phyloP scores from a whole-genome alignment of 768 basidiomycete species.

The Mycena alexandri region DNA sequence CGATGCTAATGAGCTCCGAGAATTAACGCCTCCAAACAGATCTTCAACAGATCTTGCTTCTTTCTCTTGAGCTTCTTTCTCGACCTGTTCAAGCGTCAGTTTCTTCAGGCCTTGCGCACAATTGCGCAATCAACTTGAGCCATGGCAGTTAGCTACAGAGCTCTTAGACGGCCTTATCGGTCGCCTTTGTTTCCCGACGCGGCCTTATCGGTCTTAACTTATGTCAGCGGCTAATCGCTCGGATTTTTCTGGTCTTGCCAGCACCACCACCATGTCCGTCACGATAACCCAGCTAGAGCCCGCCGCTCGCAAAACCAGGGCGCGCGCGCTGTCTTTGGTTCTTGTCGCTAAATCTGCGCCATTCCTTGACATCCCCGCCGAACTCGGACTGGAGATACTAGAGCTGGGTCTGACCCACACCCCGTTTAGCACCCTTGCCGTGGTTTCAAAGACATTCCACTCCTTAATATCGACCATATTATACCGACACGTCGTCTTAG shows the following conservation, averaged over 20 bases:
- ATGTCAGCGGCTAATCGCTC: slow-evolving; percentile 6
- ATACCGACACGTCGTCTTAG: slow-evolving; percentile 55
- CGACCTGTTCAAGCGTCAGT: too few species aligned
- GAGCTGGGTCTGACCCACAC: slow-evolving; percentile 48
- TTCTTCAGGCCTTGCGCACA: too few species aligned
- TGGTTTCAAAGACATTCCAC: slow-evolving; percentile 47
- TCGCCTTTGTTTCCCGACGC: neutral
- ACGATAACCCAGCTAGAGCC: slow-evolving; percentile 4
- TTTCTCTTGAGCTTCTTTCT: too few species aligned
- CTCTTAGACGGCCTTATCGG: slow-evolving; percentile 5
- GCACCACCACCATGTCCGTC: slow-evolving; percentile 14
- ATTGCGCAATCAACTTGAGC: too few species aligned
- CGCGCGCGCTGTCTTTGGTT: slow-evolving; percentile 38
- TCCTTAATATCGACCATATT: slow-evolving; percentile 50
- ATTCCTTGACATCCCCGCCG: slow-evolving; percentile 51
- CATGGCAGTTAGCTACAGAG: too few species aligned
- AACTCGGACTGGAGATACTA: slow-evolving; percentile 53
- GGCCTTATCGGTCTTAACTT: slow-evolving; percentile 6
- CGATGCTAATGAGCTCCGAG: too few species aligned
- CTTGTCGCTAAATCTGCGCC: slow-evolving; percentile 38
- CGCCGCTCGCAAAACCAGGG: slow-evolving; percentile 22
- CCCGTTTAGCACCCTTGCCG: slow-evolving; percentile 48
- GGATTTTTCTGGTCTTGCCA: slow-evolving; percentile 6
- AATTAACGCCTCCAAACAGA: too few species aligned
- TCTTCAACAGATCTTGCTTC: too few species aligned